phyloP scores from a whole-genome alignment of 768 basidiomycete genomes.

The Rhizopogon roseolus region DNA sequence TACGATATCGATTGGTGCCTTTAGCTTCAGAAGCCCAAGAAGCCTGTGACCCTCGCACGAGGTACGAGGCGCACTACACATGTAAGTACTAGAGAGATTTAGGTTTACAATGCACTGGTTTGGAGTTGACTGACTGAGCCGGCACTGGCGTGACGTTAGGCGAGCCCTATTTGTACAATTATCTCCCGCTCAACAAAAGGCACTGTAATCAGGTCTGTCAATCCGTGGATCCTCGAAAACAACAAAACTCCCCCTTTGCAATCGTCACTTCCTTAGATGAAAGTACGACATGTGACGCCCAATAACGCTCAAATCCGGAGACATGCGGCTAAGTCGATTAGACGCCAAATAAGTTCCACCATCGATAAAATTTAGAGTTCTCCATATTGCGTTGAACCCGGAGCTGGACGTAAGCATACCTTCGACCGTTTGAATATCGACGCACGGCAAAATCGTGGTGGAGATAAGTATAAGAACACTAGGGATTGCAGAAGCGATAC shows the following conservation, averaged over 20 bases:
- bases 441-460: neutral
- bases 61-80: neutral
- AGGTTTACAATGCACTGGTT: neutral
- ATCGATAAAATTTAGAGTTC: neutral
- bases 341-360: neutral
- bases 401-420: neutral
- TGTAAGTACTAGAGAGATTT: neutral
- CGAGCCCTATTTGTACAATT: neutral
- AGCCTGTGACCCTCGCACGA: neutral
- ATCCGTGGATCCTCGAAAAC: neutral
- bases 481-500: neutral
- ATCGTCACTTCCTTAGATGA: neutral
- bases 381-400: neutral
- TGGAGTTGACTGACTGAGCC: neutral
- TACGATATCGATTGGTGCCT: neutral
- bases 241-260: neutral
- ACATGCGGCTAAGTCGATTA: neutral
- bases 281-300: neutral
- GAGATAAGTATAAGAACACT: neutral
- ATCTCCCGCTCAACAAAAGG: neutral
- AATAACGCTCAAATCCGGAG: neutral
- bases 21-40: neutral
- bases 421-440: neutral
- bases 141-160: neutral
- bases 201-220: neutral